Percentiles rank a stretch among this genome's conserved stretches.
Evolutionary conservation across 352 stramenopile genomes (phyloP).

Genomic region (Globisporangium ultimum): DNA sequence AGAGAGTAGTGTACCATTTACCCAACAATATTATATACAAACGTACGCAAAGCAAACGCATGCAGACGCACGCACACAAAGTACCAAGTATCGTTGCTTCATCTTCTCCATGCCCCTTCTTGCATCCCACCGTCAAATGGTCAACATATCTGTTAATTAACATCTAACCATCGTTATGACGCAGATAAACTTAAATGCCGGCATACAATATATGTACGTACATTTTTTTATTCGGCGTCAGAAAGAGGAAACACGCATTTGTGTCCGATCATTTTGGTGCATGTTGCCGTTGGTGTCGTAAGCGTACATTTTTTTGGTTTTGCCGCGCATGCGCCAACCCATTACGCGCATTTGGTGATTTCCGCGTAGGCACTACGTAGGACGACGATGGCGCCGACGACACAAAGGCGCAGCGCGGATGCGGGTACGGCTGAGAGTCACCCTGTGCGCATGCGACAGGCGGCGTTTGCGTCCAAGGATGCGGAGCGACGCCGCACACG

Average conservation of each 20-base stretch:
- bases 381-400: background rate
- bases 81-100: no score
- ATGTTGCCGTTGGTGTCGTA: background rate
- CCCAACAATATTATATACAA: no score
- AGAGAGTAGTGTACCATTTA: no score
- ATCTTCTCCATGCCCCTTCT: no score
- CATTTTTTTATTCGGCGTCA: background rate
- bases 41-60: no score
- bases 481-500: background rate
- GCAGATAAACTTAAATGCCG: no score
- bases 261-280: conserved; percentile 1
- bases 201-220: background rate
- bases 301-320: conserved; percentile 1
- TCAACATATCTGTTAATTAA: no score
- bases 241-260: background rate
- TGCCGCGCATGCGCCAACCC: background rate
- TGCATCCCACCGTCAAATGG: no score
- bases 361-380: background rate
- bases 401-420: background rate
- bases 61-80: no score
- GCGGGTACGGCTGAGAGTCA: background rate
- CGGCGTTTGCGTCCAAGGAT: no score
- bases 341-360: no score
- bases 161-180: no score
- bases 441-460: background rate